Evolutionary conservation across 2,329 filamentous ascomycete genomes (phyloP).

Genomic region (Pestalotiopsis fici): DNA sequence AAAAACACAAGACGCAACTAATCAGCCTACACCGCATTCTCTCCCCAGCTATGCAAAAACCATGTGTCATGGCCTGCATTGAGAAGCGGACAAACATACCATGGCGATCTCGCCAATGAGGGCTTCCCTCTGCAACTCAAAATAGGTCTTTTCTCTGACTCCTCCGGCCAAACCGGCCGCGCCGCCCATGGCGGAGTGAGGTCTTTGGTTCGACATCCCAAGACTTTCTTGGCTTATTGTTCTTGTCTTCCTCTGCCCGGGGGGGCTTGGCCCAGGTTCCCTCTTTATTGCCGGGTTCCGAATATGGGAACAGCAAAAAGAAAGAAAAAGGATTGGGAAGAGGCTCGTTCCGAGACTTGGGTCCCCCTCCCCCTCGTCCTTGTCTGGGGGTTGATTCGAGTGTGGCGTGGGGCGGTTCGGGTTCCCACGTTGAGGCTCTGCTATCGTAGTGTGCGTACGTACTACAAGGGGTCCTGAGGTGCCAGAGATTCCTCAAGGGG

Average conservation of each 20-base stretch:
- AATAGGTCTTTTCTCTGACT: constrained; percentile 60
- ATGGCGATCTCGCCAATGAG: constrained; percentile 73
- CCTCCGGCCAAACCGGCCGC: constrained; percentile 14
- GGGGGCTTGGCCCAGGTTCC: too few species aligned
- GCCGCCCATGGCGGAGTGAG: constrained; percentile 14
- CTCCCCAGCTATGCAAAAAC: not conserved
- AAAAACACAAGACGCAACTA: not conserved
- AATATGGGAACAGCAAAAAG: not conserved
- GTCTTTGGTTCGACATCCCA: constrained; percentile 1
- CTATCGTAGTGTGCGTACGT: not conserved
- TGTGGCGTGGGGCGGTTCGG: not conserved
- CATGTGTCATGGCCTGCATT: not conserved
- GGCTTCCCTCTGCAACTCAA: constrained; percentile 74
- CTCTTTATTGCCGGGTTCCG: not conserved
- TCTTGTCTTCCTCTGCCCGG: too few species aligned
- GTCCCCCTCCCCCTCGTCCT: not conserved
- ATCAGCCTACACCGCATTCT: not conserved
- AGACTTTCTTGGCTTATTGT: not conserved
- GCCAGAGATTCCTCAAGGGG: too few species aligned
- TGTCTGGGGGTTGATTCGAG: not conserved
- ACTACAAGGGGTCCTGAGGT: too few species aligned
- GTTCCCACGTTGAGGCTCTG: not conserved
- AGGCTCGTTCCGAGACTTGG: not conserved
- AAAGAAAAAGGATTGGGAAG: not conserved
- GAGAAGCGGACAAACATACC: constrained; percentile 42